Percentiles rank a stretch among this genome's conserved stretches.
Evolutionary conservation across 2,329 filamentous ascomycete genomes (phyloP).

Genomic region (Elsinoe batatas): DNA sequence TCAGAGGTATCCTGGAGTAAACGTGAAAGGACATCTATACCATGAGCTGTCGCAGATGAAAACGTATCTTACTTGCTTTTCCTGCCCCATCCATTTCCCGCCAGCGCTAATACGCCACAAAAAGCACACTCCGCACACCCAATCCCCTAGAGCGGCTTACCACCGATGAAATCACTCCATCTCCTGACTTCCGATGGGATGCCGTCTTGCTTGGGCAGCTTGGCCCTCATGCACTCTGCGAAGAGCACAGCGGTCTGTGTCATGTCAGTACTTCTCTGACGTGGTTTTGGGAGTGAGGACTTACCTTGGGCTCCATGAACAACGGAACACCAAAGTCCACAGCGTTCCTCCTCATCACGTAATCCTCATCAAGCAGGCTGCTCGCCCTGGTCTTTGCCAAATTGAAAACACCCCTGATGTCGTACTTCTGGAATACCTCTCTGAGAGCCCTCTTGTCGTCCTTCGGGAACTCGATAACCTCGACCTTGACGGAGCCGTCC

Average conservation of each 20-base stretch:
- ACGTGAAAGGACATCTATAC: no score
- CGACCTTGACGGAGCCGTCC: slow-evolving; percentile 55
- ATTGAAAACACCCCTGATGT: slow-evolving; percentile 95
- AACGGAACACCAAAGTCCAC: slow-evolving; percentile 96
- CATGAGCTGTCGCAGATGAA: neutral
- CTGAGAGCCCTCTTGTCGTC: slow-evolving; percentile 90
- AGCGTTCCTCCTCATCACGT: slow-evolving; percentile 95
- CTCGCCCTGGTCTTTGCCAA: slow-evolving; percentile 74
- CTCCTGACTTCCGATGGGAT: slow-evolving; percentile 84
- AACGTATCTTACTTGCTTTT: slow-evolving; percentile 4
- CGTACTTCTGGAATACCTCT: slow-evolving; percentile 93
- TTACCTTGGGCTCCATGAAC: slow-evolving; percentile 96
- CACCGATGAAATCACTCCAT: slow-evolving; percentile 93
- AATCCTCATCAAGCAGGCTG: slow-evolving; percentile 83
- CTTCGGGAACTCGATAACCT: slow-evolving; percentile 94
- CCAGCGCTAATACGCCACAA: slow-evolving; percentile 10
- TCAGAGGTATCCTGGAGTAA: no score
- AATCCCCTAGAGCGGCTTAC: slow-evolving; percentile 56
- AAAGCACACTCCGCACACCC: neutral
- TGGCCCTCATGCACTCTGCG: slow-evolving; percentile 93
- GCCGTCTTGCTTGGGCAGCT: slow-evolving; percentile 78
- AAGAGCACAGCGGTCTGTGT: slow-evolving; percentile 84
- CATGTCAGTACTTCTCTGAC: neutral
- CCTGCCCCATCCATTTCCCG: neutral
- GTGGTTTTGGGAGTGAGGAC: slow-evolving; percentile 20